Percentiles rank a stretch among this genome's conserved stretches.
Evolutionary conservation across 768 basidiomycete genomes (phyloP).

Genomic region (Pisolithus sp.): DNA sequence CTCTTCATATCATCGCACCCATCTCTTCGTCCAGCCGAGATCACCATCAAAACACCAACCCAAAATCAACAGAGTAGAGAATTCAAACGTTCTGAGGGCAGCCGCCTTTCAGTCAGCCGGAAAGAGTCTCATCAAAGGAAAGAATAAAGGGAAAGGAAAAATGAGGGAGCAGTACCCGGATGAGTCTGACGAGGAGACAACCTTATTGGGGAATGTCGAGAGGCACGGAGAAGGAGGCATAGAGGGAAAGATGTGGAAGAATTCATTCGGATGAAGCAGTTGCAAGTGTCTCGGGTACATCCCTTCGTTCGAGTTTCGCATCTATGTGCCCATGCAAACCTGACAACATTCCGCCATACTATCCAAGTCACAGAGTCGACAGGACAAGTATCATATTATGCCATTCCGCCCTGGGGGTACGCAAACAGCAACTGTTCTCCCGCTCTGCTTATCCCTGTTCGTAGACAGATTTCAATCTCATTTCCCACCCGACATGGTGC

Average conservation of each 20-base stretch:
- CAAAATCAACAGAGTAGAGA: constrained; percentile 5
- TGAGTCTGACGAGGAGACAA: constrained; percentile 58
- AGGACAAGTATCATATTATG: constrained; percentile 72
- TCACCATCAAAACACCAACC: constrained; percentile 12
- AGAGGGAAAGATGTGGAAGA: constrained; percentile 30
- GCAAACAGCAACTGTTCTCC: constrained; percentile 6
- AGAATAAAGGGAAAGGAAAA: constrained; percentile 33
- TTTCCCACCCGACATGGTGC: constrained; percentile 85
- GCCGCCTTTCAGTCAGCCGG: constrained; percentile 25
- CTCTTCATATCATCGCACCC: constrained; percentile 54
- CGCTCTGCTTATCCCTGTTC: background rate
- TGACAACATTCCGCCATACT: constrained; percentile 19
- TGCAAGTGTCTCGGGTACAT: constrained; percentile 15
- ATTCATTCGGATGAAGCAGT: constrained; percentile 20
- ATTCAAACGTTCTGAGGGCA: constrained; percentile 26
- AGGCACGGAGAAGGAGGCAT: constrained; percentile 36
- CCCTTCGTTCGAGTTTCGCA: background rate
- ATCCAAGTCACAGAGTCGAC: constrained; percentile 21
- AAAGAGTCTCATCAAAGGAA: constrained; percentile 11
- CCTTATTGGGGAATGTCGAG: constrained; percentile 37
- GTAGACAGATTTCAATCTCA: constrained; percentile 65
- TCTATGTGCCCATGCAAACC: background rate
- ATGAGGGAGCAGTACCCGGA: constrained; percentile 53
- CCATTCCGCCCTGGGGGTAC: constrained; percentile 70
- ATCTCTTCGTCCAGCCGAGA: constrained; percentile 42